Percentiles rank a stretch among this genome's conserved stretches.
Conservation (phyloP, 768 basidiomycete species). For the Kwoniella mangroviensis region DNA sequence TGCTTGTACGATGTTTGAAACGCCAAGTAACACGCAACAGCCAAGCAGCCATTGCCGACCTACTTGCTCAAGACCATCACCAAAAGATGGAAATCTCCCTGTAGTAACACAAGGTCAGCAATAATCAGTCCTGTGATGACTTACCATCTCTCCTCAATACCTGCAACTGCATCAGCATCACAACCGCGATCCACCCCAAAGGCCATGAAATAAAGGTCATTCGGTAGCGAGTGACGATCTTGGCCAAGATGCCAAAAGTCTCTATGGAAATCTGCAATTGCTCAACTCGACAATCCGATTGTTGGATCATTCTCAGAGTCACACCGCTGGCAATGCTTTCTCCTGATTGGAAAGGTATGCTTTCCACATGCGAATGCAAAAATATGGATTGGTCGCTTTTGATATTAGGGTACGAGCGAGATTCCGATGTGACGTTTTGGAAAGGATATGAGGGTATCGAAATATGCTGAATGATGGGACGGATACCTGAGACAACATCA, state of each 20-base stretch:
- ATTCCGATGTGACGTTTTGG: conserved; percentile 61
- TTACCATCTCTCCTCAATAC: conserved; percentile 9
- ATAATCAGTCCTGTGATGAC: not conserved
- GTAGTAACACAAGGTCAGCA: not conserved
- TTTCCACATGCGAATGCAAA: conserved; percentile 44
- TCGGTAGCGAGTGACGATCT: conserved; percentile 74
- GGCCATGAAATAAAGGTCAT: conserved; percentile 75
- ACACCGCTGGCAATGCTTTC: conserved; percentile 16
- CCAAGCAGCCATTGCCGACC: conserved; percentile 52
- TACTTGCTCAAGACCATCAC: conserved; percentile 9
- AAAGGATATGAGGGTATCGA: not conserved
- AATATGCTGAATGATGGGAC: conserved; percentile 28
- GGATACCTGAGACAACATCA: conserved; percentile 10
- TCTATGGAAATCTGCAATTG: conserved; percentile 68
- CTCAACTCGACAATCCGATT: conserved; percentile 61
- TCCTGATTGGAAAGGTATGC: conserved; percentile 49
- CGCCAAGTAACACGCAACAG: conserved; percentile 60
- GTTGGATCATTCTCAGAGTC: conserved; percentile 41
- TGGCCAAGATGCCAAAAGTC: conserved; percentile 71
- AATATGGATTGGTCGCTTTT: conserved; percentile 28
- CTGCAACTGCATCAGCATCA: not conserved
- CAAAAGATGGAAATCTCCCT: conserved; percentile 34
- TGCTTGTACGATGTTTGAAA: not conserved
- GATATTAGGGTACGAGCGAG: conserved; percentile 65
- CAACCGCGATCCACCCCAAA: conserved; percentile 60